These are phyloP conservation scores for Kentomonas sorsogonicus DNA, from an alignment of 208 protist genomes.

Conservation along the genomic window DNA sequence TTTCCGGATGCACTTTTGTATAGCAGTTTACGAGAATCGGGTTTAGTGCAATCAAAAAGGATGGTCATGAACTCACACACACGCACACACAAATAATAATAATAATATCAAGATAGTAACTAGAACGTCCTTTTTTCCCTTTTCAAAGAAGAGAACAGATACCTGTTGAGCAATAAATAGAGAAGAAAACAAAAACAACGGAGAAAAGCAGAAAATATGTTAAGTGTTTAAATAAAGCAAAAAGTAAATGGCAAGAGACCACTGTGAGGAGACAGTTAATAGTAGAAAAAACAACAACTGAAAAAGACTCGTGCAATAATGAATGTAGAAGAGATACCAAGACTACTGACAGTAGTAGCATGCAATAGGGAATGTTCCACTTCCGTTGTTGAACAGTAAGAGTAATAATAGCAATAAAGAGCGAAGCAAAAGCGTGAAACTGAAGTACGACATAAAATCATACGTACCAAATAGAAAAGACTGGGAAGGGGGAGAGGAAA, in stretches of 20 bases:
- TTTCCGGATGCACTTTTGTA: no score
- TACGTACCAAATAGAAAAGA: conserved; percentile 1
- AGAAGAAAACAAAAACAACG: conserved; percentile 16
- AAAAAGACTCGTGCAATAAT: not conserved
- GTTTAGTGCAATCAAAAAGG: no score
- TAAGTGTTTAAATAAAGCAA: conserved; percentile 1
- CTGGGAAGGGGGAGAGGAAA: not conserved
- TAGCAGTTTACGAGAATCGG: no score
- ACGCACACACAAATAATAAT: not conserved
- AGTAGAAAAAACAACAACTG: not conserved
- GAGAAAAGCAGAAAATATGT: conserved; percentile 2
- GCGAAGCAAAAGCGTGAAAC: no score
- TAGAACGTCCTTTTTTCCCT: no score
- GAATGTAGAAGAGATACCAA: not conserved
- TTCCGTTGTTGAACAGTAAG: no score
- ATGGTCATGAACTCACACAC: not conserved
- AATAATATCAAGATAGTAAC: not conserved
- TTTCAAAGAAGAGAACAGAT: no score
- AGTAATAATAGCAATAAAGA: no score
- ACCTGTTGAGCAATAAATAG: not conserved
- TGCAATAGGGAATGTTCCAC: not conserved
- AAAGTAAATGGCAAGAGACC: conserved; percentile 6
- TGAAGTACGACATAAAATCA: no score
- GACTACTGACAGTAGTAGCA: not conserved
- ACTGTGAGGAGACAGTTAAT: not conserved